Evolutionary conservation across 2,329 filamentous ascomycete species (phyloP), one percentile per base, ranked within the genome.

Genomic region (Fusarium globosum): DNA sequence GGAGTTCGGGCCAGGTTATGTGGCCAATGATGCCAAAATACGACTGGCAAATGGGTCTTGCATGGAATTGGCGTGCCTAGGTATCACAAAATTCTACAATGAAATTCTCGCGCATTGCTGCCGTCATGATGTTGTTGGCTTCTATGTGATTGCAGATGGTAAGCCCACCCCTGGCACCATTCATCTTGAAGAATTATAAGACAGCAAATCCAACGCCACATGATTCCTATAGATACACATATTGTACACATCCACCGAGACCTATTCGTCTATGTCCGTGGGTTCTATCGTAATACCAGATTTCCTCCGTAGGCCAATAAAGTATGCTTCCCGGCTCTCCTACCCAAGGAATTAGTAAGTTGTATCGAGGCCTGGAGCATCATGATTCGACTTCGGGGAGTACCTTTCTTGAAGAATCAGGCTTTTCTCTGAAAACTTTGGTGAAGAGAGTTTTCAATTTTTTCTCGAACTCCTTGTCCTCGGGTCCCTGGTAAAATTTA

Each of bases 401-500:
- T 87, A 97, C 96, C 81, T 88, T 93, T 79, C 96, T 89, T 42
- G 96, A 98, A 12, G 95, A 93, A 63, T 97, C 93, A 2, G 97
- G 96, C 82, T 99, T 99, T 81, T 97, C 93, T 68, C 95, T 88
- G 77, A 93, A 87, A 4, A 99, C 96, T 75, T 90, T 93, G 23
- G 86, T 84, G 80, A 99, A 99, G 77, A 97, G 84, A 55, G 87
- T 89, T 80, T 89, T 94, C 45, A 99, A 85, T 76, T 90, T 89
- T 69, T 83, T 86, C 84, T 98, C 94, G 16, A 99, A 83, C 4
- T 85, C 86, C 82, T 93, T 95, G 79, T 98, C 96, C 81, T 98
- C 95, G 10, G 87, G 82, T 7, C 96, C 96, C 81, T 97, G 94
- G 82, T 98, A 99, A 83, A 97, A 99, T 82, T 99, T 99, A 88